These are phyloP conservation scores for Monosporozyma aerobia DNA, from an alignment of 805 yeast species.

Conservation along the genomic window DNA sequence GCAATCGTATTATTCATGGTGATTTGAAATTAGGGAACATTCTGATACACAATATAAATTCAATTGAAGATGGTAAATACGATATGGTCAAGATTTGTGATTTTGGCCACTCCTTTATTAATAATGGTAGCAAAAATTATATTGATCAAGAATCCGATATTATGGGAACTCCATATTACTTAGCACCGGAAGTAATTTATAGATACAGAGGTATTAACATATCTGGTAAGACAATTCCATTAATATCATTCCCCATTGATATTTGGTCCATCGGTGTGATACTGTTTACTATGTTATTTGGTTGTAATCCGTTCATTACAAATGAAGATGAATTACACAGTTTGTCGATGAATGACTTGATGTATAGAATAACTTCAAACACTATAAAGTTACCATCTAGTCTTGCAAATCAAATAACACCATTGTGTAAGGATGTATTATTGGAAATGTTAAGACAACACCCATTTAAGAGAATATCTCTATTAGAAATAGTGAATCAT, in stretches of 20 bases:
- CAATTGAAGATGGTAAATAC: conserved; percentile 20
- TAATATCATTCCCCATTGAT: conserved; percentile 83
- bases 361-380: conserved; percentile 49
- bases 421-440: conserved; percentile 41
- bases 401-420: background rate
- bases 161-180: conserved; percentile 88
- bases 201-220: conserved; percentile 31
- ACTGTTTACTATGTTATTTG: conserved; percentile 79
- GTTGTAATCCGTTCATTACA: conserved; percentile 32
- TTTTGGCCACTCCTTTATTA: conserved; percentile 50
- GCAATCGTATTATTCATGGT: conserved; percentile 40
- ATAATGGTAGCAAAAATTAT: conserved; percentile 60
- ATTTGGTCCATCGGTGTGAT: conserved; percentile 95
- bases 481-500: conserved; percentile 67
- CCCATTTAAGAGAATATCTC: conserved; percentile 68
- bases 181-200: conserved; percentile 78
- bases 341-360: conserved; percentile 72
- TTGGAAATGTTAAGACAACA: conserved; percentile 58
- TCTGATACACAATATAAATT: conserved; percentile 59
- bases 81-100: conserved; percentile 83
- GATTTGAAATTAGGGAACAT: conserved; percentile 9
- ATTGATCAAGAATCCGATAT: conserved; percentile 40
- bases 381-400: conserved; percentile 48
- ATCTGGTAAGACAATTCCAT: conserved; percentile 64
- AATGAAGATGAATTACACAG: conserved; percentile 65